Base-by-base conservation (phyloP, 805 yeast species). In the Pichia exigua region DNA sequence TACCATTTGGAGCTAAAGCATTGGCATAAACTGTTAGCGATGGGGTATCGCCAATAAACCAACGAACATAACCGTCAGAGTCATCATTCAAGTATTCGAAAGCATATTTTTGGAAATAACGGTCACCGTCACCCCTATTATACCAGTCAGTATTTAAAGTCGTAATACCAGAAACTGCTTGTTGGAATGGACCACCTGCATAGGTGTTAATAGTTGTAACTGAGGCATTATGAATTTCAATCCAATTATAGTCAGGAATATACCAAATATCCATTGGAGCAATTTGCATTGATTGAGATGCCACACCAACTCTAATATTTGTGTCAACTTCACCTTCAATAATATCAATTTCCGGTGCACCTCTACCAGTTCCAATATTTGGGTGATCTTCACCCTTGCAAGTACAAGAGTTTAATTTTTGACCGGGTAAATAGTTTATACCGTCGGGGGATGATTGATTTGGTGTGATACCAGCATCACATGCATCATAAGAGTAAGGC, bases 201-300 rank as follows among this genome's bases (percentile, higher is more conserved):
- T 88, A 91, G 1, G 88, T 75, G 66, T 91, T 92, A 91, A 90
- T 87, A 15, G 83, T 65, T 1, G 97, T 86, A 44, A 85, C 72
- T 0, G 86, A 71, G 24, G 59, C 57, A 69, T 92, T 88, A 68
- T 85, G 73, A 55, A 92, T 72, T 63, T 83, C 91, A 49, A 90
- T 66, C 62, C 77, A 91, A 58, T 82, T 79, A 67, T 90, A 90
- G 69, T 92, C 95, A 6, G 97, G 96, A 64, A 78, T 76, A 65
- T 87, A 92, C 97, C 97, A 92, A 57, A 90, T 83, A 68, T 92
- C 98, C 65, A 81, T 81, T 11, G 98, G 98, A 18, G 97, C 98
- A 56, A 89, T 71, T 73, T 92, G 98, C 63, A 85, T 69, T 4
- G 97, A 89, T 69, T 92, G 99, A 4, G 97, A 88, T 1, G 91